Evolutionary conservation across 768 basidiomycete species (phyloP), one percentile per base, ranked within the genome.

Genomic region (Boletus pseudopeckii): DNA sequence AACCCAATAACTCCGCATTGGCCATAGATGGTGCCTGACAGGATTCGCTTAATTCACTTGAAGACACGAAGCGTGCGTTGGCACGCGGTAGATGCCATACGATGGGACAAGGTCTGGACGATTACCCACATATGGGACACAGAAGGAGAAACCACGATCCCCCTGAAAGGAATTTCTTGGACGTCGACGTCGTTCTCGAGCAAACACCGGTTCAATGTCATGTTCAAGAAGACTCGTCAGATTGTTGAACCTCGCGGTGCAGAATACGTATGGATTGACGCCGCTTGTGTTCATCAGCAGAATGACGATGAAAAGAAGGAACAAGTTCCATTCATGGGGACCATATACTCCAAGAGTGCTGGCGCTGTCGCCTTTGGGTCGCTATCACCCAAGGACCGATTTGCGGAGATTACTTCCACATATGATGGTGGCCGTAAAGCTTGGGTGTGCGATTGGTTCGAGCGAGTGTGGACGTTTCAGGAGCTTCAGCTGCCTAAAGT

Each of bases 391-490:
- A 33, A 45, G 5, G 30, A 45, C 14, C 24, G 2, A 36, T 58
- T 58, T 36, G 40, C 13, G 9, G 15, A 43, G 24, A 47, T 58
- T 17, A 20, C 10, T 8, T 33, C 26, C 15, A 51, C 54, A 10
- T 32, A 57, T 18, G 49, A 57, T 3, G 41, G 1, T 8, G 57
- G 54, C 4, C 44, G 45, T 18, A 57, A 57, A 36, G 54, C 54
- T 6, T 48, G 57, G 49, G 57, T 58, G 17, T 57, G 52, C 18
- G 30, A 48, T 24, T 58, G 57, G 57, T 57, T 57, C 20, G 57
- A 58, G 46, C 45, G 54, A 18, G 57, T 58, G 7, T 58, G 57
- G 55, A 58, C 57, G 5, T 57, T 57, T 32, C 55, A 58, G 42
- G 55, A 58, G 24, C 55, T 58, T 18, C 57, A 51, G 41, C 26